Evolutionary conservation across 2,329 filamentous ascomycete genomes (phyloP).

Genomic region (Metarhizium robertsii): DNA sequence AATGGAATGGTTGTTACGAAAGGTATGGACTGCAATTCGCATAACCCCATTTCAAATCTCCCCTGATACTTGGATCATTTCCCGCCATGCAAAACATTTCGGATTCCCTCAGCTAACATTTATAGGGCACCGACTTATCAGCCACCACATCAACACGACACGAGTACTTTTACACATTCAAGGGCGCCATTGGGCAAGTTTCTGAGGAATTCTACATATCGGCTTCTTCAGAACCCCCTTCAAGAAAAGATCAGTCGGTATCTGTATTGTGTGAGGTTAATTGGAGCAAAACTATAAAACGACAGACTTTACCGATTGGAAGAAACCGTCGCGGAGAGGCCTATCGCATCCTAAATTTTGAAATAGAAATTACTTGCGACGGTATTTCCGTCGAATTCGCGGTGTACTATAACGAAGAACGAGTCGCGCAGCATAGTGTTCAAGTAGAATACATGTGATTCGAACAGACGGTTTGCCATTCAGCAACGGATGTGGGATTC

Average conservation of each 20-base stretch:
- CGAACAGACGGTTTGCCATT: not conserved
- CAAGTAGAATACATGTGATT: not conserved
- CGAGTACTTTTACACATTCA: not conserved
- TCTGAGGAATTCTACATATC: not conserved
- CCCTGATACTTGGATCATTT: too few relatives aligned
- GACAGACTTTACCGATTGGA: not conserved
- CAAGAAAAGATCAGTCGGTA: not conserved
- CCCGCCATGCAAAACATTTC: too few relatives aligned
- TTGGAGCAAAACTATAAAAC: not conserved
- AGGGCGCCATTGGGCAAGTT: not conserved
- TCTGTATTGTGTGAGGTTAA: not conserved
- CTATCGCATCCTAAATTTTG: not conserved
- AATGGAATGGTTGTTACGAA: conserved; percentile 19
- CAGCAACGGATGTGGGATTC: not conserved
- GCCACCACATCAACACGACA: not conserved
- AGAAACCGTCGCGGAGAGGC: not conserved
- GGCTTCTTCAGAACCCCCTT: not conserved
- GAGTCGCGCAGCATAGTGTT: not conserved
- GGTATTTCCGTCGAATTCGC: not conserved
- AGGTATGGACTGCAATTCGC: not conserved
- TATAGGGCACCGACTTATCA: conserved; percentile 1
- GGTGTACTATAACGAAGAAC: not conserved
- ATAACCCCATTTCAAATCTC: not conserved
- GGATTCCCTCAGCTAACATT: not conserved
- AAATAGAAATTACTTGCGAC: not conserved